Base-by-base conservation (phyloP, 371 early-diverging fungal species). In the Actinomortierella ambigua region DNA sequence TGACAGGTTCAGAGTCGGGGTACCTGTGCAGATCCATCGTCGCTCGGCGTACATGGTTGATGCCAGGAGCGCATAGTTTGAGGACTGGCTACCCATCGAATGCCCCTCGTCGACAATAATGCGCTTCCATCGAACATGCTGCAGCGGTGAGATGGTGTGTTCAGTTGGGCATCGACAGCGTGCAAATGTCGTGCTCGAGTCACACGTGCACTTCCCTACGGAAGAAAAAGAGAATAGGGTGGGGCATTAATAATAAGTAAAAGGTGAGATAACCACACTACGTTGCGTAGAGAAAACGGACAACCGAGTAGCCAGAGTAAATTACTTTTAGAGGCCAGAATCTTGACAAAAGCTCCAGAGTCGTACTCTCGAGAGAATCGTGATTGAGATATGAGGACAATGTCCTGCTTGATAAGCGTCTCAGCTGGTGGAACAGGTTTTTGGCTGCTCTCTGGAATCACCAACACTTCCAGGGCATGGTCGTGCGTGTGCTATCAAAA, bases 21-120 rank as follows among this genome's bases (percentile, higher is more conserved):
- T 88, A 39, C 90, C 89, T 0, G 90, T 90, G 71, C 90, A 89
- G 1, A 89, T 80, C 93, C 93, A 93, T 23, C 84, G 79, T n/a
- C 85, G 79, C 43, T 89, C 86, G 18, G 81, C 82, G 57, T 84
- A 80, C 26, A 92, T 70, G 20, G 84, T 77, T 5, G 83, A 65
- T 0, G 88, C 82, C 23, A 88, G 63, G 9, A 86, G 71, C 0
- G 82, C 68, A 39, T 79, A 75, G 22, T 67, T 69, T 1, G 81
- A 76, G 26, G 77, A 76, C 27, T 73, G 69, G 18, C 60, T 55
- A 23, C 75, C 78, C 83, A 90, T 77, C 40, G 79, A 68, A 43
- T 89, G 88, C 15, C 90, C 90, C 58, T 90, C 90, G 69, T 93
- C 94, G 14, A 90, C 87, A 57, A 93, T 89, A 24, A 92, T 62